A percentile compares a stretch with the other conserved stretches of the same genome.
These are phyloP conservation scores for Thalia dealbata DNA, from an alignment of 176 grass and related monocot genomes.

Conservation along the genomic window DNA sequence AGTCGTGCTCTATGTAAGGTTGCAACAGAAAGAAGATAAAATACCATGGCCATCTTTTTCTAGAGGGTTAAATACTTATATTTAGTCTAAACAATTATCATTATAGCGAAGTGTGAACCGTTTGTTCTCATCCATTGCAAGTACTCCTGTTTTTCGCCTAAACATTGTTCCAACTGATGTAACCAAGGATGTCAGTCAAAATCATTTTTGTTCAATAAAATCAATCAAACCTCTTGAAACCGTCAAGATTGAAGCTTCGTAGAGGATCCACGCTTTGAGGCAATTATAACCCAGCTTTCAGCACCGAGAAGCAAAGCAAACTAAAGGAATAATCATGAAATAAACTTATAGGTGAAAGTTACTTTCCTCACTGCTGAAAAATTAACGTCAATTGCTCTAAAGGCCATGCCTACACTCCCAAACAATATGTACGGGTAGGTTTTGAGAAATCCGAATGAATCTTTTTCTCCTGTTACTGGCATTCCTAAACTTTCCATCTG, in stretches of 20 bases:
- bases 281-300: neutral
- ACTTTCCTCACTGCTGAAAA: neutral
- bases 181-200: neutral
- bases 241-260: neutral
- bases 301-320: neutral
- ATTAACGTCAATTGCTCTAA: neutral
- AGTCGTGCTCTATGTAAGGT: neutral
- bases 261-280: neutral
- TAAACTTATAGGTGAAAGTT: neutral
- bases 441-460: neutral
- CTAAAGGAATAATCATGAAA: neutral
- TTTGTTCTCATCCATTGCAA: neutral
- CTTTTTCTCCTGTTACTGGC: neutral
- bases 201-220: neutral
- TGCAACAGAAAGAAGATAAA: neutral
- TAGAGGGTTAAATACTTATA: neutral
- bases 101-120: neutral
- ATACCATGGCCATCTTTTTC: neutral
- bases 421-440: neutral
- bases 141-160: neutral
- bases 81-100: neutral
- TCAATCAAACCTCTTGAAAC: neutral
- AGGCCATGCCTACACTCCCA: neutral
- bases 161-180: neutral
- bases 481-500: neutral